phyloP scores from a whole-genome alignment of 2,329 filamentous ascomycete genomes.

The Fusarium mundagurra region DNA sequence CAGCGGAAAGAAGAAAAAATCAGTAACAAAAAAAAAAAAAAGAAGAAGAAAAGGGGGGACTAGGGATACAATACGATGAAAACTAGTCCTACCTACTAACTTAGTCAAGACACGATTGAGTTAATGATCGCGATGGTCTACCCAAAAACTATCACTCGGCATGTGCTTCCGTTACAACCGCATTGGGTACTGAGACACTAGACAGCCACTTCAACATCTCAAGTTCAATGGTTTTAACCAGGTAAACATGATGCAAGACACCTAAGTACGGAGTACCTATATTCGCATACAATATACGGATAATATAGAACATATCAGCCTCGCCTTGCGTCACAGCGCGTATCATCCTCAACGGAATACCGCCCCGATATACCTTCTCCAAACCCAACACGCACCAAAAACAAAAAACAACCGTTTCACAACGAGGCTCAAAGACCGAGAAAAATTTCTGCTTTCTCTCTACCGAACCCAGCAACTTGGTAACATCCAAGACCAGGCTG shows the following conservation, averaged over 20 bases:
- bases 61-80: conserved; percentile 10
- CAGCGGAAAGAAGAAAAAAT: neutral
- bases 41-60: neutral
- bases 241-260: neutral
- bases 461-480: conserved; percentile 29
- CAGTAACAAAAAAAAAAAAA: neutral
- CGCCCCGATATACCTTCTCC: neutral
- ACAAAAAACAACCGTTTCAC: neutral
- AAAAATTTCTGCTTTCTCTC: neutral
- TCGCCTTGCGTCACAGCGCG: neutral
- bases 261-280: neutral
- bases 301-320: neutral
- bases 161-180: neutral
- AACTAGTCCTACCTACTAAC: neutral
- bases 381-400: neutral
- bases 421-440: conserved; percentile 21
- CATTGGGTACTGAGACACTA: neutral
- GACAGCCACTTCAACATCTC: neutral
- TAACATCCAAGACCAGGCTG: conserved; percentile 11
- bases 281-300: neutral
- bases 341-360: conserved; percentile 1
- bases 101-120: conserved; percentile 1
- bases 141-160: neutral
- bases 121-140: neutral
- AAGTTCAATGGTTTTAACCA: neutral